These are phyloP conservation scores for Eutrema heterophyllum DNA, from an alignment of 345 rosid species.

Conservation along the genomic window DNA sequence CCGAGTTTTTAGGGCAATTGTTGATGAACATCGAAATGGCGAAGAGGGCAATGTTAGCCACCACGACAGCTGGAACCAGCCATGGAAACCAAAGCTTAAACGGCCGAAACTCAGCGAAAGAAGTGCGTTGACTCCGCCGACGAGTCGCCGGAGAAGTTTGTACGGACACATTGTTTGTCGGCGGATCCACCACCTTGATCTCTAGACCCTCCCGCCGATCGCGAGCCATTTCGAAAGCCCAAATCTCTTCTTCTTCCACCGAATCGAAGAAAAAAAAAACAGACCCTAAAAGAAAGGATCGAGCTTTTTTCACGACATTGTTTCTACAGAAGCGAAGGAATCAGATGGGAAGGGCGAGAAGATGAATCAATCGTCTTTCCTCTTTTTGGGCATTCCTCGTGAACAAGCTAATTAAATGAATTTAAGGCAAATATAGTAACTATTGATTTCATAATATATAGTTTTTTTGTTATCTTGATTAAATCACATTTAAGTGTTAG, in stretches of 20 bases:
- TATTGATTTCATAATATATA: neutral
- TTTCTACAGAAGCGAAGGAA: neutral
- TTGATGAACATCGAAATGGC: conserved; percentile 66
- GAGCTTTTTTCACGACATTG: conserved; percentile 28
- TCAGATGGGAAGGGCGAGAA: neutral
- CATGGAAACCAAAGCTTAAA: conserved; percentile 68
- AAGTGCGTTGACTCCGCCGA: conserved; percentile 10
- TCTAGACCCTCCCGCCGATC: conserved; percentile 35
- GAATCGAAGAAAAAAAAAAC: neutral
- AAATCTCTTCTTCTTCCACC: neutral
- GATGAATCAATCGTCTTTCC: conserved; percentile 33
- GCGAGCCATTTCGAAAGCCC: conserved; percentile 26
- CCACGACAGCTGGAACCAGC: conserved; percentile 73
- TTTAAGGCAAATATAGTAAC: neutral
- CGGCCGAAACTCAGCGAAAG: conserved; percentile 38
- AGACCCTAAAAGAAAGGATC: conserved; percentile 12
- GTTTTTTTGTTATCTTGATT: neutral
- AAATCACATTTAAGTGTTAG: neutral
- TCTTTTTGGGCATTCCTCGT: conserved; percentile 29
- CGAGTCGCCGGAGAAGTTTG: conserved; percentile 8
- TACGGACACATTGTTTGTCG: conserved; percentile 20
- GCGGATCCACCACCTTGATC: conserved; percentile 47
- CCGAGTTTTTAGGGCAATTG: conserved; percentile 65
- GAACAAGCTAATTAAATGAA: conserved; percentile 24
- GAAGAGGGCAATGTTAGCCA: conserved; percentile 54